Evolutionary conservation across 495 filamentous ascomycete species (phyloP).

Genomic region (Staphylotrichum longicolle): DNA sequence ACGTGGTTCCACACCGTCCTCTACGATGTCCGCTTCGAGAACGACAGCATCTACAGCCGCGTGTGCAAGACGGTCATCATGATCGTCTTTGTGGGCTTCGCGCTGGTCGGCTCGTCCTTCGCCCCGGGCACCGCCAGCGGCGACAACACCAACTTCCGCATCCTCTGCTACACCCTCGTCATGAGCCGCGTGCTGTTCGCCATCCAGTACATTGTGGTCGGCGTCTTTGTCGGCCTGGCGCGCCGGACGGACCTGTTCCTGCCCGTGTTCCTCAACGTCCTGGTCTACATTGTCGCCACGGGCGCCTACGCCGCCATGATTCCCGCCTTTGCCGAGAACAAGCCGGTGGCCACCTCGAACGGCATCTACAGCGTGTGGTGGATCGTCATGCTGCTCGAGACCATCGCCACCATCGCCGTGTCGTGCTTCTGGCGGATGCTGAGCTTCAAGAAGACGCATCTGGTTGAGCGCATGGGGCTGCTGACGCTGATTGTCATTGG

Average conservation of each 20-base stretch:
- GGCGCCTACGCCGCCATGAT: constrained; percentile 43
- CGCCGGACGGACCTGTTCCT: constrained; percentile 32
- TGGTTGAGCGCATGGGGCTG: constrained; percentile 64
- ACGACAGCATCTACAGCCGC: constrained; percentile 65
- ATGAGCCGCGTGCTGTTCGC: constrained; percentile 48
- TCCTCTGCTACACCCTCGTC: constrained; percentile 34
- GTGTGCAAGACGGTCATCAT: constrained; percentile 62
- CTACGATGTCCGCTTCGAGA: constrained; percentile 66
- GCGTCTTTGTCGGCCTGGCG: constrained; percentile 40
- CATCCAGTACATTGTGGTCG: constrained; percentile 56
- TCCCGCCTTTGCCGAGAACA: constrained; percentile 37
- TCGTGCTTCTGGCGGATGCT: constrained; percentile 55
- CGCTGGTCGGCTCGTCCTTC: constrained; percentile 58
- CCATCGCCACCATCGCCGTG: constrained; percentile 51
- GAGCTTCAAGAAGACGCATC: constrained; percentile 63
- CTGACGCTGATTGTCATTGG: constrained; percentile 69
- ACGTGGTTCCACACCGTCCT: constrained; percentile 69
- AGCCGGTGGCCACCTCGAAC: constrained; percentile 27
- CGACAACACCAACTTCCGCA: constrained; percentile 34
- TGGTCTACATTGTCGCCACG: constrained; percentile 43
- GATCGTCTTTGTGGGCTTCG: constrained; percentile 62
- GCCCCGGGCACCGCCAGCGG: constrained; percentile 37
- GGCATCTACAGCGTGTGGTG: constrained; percentile 58
- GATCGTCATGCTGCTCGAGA: constrained; percentile 55
- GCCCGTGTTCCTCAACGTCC: constrained; percentile 43